A percentile compares a stretch with the other conserved stretches of the same genome.
phyloP scores from a whole-genome alignment of 306 rosid species.

The Cicer cuneatum region DNA sequence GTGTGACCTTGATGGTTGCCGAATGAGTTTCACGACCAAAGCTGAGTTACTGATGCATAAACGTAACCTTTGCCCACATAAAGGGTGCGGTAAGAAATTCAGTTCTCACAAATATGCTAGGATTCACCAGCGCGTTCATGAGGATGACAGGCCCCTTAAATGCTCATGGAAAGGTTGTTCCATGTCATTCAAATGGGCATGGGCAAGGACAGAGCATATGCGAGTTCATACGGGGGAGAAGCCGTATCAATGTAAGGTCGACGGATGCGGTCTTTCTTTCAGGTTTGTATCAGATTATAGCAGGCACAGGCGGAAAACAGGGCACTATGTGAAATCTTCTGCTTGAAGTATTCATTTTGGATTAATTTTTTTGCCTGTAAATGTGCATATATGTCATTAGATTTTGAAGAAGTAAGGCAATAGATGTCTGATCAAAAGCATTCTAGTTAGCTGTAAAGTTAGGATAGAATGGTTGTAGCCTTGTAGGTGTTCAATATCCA shows the following conservation, averaged over 20 bases:
- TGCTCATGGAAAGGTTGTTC: slow-evolving; percentile 99
- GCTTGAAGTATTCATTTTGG: slow-evolving; percentile 46
- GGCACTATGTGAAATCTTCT: slow-evolving; percentile 70
- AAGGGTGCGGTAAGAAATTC: slow-evolving; percentile 96
- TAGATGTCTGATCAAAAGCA: slow-evolving; percentile 45
- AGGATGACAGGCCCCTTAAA: slow-evolving; percentile 88
- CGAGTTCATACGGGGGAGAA: slow-evolving; percentile 97
- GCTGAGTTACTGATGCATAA: slow-evolving; percentile 76
- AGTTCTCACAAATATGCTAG: slow-evolving; percentile 86
- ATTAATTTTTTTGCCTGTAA: slow-evolving; percentile 38
- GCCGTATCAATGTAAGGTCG: slow-evolving; percentile 86
- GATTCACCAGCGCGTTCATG: slow-evolving; percentile 90
- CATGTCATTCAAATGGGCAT: slow-evolving; percentile 98
- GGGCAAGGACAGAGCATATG: slow-evolving; percentile 97
- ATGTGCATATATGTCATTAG: slow-evolving; percentile 55
- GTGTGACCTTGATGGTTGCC: slow-evolving; percentile 87
- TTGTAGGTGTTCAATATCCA: slow-evolving; percentile 51
- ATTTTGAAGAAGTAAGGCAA: slow-evolving; percentile 41
- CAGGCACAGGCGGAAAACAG: slow-evolving; percentile 92
- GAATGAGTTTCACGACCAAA: slow-evolving; percentile 77
- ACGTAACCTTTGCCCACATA: slow-evolving; percentile 79
- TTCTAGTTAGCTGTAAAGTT: slow-evolving; percentile 58
- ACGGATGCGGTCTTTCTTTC: slow-evolving; percentile 91
- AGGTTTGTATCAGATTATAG: slow-evolving; percentile 94
- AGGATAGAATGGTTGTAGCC: slow-evolving; percentile 52